Percentiles rank a stretch among this genome's conserved stretches.
Conservation (phyloP, 768 basidiomycete genomes). For the Trametes meyenii region DNA sequence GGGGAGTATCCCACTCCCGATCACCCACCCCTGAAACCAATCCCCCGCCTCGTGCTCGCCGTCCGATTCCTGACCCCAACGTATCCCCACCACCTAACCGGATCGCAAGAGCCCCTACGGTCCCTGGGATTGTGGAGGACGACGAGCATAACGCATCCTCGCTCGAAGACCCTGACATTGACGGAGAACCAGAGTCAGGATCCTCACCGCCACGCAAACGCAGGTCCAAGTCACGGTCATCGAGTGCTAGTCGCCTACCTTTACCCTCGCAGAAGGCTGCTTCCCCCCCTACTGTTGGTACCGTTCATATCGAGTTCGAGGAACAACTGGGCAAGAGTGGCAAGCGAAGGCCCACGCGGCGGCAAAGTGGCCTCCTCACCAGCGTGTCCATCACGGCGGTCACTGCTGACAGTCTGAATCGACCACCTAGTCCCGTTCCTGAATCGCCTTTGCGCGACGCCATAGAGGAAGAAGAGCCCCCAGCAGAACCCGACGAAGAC, state of each 20-base stretch:
- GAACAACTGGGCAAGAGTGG: conserved; percentile 36
- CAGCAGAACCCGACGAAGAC: conserved; percentile 36
- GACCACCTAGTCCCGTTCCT: conserved; percentile 69
- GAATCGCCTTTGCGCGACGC: conserved; percentile 62
- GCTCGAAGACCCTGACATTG: conserved; percentile 37
- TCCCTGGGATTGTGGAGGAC: conserved; percentile 71
- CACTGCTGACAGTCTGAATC: conserved; percentile 33
- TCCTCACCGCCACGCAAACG: conserved; percentile 43
- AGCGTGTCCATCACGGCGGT: conserved; percentile 37
- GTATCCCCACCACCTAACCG: conserved; percentile 54
- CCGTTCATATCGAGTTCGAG: conserved; percentile 39
- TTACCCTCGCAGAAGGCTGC: conserved; percentile 11
- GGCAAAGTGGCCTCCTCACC: conserved; percentile 58
- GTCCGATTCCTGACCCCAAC: conserved; percentile 46
- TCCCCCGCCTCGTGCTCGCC: conserved; percentile 50
- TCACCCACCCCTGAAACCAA: conserved; percentile 37
- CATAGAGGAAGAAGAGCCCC: conserved; percentile 59
- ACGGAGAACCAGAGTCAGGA: conserved; percentile 44
- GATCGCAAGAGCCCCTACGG: conserved; percentile 63
- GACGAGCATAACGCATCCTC: conserved; percentile 53
- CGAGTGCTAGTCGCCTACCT: conserved; percentile 21
- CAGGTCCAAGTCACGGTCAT: conserved; percentile 43
- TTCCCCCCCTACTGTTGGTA: conserved; percentile 29
- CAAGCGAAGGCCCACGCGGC: conserved; percentile 40
- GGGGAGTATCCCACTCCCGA: conserved; percentile 44